A percentile compares a stretch with the other conserved stretches of the same genome.
phyloP scores from a whole-genome alignment of 495 filamentous ascomycete genomes.

The Thozetella sp. region DNA sequence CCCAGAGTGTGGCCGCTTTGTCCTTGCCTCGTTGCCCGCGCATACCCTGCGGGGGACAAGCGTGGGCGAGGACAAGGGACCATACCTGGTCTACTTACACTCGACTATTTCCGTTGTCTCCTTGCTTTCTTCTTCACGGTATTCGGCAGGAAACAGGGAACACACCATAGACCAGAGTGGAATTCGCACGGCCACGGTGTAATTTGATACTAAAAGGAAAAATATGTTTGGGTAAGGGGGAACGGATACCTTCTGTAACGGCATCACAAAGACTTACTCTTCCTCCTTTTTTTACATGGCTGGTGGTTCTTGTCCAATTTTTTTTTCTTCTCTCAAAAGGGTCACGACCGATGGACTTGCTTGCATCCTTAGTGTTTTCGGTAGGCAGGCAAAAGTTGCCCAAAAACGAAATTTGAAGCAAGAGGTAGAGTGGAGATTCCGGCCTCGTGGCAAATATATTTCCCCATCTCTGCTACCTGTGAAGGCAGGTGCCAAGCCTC shows the following conservation, averaged over 20 bases:
- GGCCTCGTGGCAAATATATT: neutral
- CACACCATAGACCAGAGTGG: conserved; percentile 36
- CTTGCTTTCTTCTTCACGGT: conserved; percentile 30
- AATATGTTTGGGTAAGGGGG: conserved; percentile 19
- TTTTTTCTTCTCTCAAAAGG: conserved; percentile 16
- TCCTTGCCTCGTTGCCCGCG: neutral
- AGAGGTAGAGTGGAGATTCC: neutral
- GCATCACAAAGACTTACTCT: conserved; percentile 24
- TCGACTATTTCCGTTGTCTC: conserved; percentile 12
- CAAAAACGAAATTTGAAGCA: conserved; percentile 1
- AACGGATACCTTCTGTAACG: conserved; percentile 14
- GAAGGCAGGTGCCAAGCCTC: too few relatives aligned
- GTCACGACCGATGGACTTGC: conserved; percentile 3
- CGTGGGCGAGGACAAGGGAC: too few relatives aligned
- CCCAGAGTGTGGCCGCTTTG: neutral
- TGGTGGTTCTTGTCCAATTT: conserved; percentile 16
- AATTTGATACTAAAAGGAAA: conserved; percentile 39
- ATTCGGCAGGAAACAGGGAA: conserved; percentile 34
- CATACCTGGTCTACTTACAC: conserved; percentile 8
- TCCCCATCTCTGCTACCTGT: neutral
- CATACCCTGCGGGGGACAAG: too few relatives aligned
- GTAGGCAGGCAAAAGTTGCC: neutral
- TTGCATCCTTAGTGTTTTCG: conserved; percentile 1
- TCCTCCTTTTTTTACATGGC: conserved; percentile 14
- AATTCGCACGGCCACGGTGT: conserved; percentile 37